These are phyloP conservation scores for Aspergillus coremiiformis DNA, from an alignment of 495 filamentous ascomycete species.

Conservation along the genomic window DNA sequence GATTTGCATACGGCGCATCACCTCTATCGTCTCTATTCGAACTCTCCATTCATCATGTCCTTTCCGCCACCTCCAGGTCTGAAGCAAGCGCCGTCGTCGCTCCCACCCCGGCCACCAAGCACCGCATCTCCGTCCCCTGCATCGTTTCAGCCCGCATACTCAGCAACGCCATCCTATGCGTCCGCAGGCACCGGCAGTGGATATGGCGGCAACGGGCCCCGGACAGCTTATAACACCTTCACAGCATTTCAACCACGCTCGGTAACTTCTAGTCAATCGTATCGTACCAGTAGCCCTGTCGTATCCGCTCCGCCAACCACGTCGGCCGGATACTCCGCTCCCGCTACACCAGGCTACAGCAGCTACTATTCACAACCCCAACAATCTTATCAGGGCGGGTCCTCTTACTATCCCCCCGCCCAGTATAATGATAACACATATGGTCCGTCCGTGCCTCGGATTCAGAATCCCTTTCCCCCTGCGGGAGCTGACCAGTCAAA, in stretches of 20 bases:
- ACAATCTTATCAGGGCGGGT: conserved; percentile 36
- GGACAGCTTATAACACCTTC: conserved; percentile 35
- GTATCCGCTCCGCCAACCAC: conserved; percentile 39
- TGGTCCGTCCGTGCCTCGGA: conserved; percentile 59
- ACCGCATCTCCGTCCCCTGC: conserved; percentile 39
- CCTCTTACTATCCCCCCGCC: conserved; percentile 44
- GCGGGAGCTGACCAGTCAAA: conserved; percentile 41
- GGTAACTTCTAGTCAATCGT: conserved; percentile 46
- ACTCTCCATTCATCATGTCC: conserved; percentile 83
- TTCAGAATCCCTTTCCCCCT: conserved; percentile 78
- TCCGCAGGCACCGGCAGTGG: conserved; percentile 31
- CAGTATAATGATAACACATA: conserved; percentile 46
- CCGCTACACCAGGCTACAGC: conserved; percentile 29
- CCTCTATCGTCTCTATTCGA: conserved; percentile 29
- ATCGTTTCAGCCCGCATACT: conserved; percentile 55
- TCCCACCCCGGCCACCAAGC: conserved; percentile 74
- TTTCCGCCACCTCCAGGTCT: conserved; percentile 90
- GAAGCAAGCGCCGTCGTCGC: conserved; percentile 58
- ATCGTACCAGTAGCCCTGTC: conserved; percentile 35
- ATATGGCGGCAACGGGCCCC: conserved; percentile 27
- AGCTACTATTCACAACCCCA: conserved; percentile 32
- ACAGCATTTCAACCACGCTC: conserved; percentile 58
- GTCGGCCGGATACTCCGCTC: conserved; percentile 32
- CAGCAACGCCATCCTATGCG: conserved; percentile 31
- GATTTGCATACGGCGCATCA: conserved; percentile 28